A percentile compares a stretch with the other conserved stretches of the same genome.
These are phyloP conservation scores for Eimeria sp. DNA, from an alignment of 169 alveolate genomes.

Conservation along the genomic window DNA sequence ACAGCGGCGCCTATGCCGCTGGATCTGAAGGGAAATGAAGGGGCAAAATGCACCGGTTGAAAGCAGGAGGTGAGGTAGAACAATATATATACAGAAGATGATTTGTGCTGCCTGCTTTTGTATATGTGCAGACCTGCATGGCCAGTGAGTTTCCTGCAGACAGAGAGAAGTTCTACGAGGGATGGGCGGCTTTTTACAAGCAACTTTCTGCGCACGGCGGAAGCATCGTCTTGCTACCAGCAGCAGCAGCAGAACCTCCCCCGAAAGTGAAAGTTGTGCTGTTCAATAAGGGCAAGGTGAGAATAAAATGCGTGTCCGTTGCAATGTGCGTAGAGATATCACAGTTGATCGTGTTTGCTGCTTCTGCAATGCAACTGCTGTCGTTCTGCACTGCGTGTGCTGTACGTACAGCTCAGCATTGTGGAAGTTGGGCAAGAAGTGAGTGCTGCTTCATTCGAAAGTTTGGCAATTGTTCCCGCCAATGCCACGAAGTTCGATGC, in stretches of 20 bases:
- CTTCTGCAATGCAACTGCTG: neutral
- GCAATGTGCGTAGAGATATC: neutral
- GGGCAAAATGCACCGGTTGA: too few species aligned
- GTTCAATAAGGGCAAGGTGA: conserved; percentile 63
- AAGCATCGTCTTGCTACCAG: conserved; percentile 63
- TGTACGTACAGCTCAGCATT: conserved; percentile 24
- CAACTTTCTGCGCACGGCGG: conserved; percentile 73
- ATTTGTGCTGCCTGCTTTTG: too few species aligned
- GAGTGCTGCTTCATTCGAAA: neutral
- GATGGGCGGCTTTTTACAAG: conserved; percentile 76
- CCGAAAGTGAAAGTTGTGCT: conserved; percentile 64
- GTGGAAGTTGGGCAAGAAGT: conserved; percentile 40
- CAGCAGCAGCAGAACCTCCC: conserved; percentile 71
- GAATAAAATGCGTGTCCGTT: neutral
- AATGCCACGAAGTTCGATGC: conserved; percentile 68
- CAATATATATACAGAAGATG: too few species aligned
- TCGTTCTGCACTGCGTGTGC: neutral
- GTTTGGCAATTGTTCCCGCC: conserved; percentile 56
- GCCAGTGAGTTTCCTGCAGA: conserved; percentile 73
- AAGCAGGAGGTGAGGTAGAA: neutral
- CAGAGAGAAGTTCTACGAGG: conserved; percentile 63
- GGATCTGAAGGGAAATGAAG: too few species aligned
- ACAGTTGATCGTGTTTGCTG: neutral
- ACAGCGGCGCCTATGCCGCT: too few species aligned
- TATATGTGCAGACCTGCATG: conserved; percentile 31